A percentile compares a stretch with the other conserved stretches of the same genome.
phyloP scores from a whole-genome alignment of 2,329 filamentous ascomycete genomes.

The Arthrobotrys sphaeroides region DNA sequence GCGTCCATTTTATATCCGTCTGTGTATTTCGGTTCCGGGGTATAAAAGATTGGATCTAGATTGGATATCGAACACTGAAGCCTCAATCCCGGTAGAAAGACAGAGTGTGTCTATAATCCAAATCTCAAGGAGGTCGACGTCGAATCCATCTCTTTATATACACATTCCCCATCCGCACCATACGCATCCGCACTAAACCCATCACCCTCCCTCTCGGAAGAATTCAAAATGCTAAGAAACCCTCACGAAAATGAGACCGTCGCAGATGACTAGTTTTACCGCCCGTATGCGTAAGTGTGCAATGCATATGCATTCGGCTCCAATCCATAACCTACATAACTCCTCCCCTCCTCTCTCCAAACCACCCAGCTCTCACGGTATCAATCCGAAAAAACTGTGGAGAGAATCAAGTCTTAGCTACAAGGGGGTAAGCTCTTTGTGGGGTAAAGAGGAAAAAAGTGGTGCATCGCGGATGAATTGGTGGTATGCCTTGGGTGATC shows the following conservation, averaged over 20 bases:
- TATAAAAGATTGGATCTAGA: background rate
- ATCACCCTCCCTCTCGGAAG: conserved; percentile 48
- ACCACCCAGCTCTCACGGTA: background rate
- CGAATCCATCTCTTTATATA: conserved; percentile 34
- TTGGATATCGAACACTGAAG: background rate
- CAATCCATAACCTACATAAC: background rate
- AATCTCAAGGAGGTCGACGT: background rate
- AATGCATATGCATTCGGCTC: conserved; percentile 9
- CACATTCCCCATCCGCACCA: background rate
- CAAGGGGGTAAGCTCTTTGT: conserved; percentile 29
- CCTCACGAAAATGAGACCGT: background rate
- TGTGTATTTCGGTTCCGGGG: background rate
- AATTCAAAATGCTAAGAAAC: conserved; percentile 25
- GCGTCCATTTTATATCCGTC: conserved; percentile 22
- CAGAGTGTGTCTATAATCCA: background rate
- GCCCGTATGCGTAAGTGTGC: conserved; percentile 35
- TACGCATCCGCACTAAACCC: background rate
- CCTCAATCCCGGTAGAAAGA: background rate
- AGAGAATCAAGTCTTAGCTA: conserved; percentile 6
- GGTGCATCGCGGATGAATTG: background rate
- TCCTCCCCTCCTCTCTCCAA: conserved; percentile 10
- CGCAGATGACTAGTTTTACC: conserved; percentile 34
- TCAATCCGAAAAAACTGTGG: conserved; percentile 30
- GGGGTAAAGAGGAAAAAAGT: conserved; percentile 25
- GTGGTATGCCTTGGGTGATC: conserved; percentile 4